These are phyloP conservation scores for Testicularia cyperi DNA, from an alignment of 1,284 basidiomycete genomes.

Conservation along the genomic window DNA sequence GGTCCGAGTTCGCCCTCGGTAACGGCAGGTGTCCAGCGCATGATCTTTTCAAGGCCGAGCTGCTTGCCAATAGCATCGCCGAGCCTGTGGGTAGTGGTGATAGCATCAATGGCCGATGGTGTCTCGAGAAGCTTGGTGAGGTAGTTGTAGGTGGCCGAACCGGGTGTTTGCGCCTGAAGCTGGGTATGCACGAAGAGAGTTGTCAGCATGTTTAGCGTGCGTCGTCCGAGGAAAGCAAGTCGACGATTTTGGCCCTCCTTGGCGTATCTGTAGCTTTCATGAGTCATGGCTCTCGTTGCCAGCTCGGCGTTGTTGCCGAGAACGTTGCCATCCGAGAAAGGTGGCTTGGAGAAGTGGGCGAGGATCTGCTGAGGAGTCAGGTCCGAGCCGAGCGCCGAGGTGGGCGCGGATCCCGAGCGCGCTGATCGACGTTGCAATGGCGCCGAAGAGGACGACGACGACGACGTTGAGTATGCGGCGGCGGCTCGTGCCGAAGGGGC, in stretches of 20 bases:
- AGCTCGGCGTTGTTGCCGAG: constrained; percentile 39
- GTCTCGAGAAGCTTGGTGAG: constrained; percentile 35
- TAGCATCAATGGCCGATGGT: constrained; percentile 28
- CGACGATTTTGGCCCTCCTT: constrained; percentile 51
- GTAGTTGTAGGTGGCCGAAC: constrained; percentile 15
- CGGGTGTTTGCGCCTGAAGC: constrained; percentile 8
- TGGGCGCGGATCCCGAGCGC: too few species aligned
- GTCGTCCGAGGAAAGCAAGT: constrained; percentile 53
- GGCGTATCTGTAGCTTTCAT: constrained; percentile 50
- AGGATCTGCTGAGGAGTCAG: constrained; percentile 29
- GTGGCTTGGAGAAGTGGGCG: constrained; percentile 20
- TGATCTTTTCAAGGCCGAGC: constrained; percentile 54
- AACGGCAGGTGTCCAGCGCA: constrained; percentile 58
- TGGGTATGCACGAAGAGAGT: constrained; percentile 47
- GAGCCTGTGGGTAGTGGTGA: constrained; percentile 45
- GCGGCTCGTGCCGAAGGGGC: constrained; percentile 4
- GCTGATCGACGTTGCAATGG: too few species aligned
- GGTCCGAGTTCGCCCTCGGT: constrained; percentile 38
- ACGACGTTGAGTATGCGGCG: too few species aligned
- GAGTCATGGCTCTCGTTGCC: constrained; percentile 46
- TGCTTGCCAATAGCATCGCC: constrained; percentile 49
- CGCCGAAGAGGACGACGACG: too few species aligned
- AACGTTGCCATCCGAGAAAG: constrained; percentile 26
- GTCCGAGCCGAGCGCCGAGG: constrained; percentile 16
- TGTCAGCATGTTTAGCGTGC: constrained; percentile 50